Evolutionary conservation across 192 early-diverging fungal genomes (phyloP), one percentile per base, ranked within the genome.

Genomic region (Coemansia sp.): DNA sequence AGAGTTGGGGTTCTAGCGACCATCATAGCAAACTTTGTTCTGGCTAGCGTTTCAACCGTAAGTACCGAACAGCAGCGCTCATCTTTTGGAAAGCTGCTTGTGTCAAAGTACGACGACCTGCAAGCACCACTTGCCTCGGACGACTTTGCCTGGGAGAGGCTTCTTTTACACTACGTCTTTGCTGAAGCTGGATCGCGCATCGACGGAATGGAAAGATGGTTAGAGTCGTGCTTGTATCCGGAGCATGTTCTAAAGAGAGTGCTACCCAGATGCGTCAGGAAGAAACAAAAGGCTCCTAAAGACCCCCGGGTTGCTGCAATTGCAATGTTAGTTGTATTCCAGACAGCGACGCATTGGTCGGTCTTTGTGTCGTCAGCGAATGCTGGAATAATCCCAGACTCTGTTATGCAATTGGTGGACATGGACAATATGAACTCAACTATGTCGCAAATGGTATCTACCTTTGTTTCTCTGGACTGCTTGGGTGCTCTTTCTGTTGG

Each of bases 11-110:
- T 75, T 22, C 48, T 75, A 32, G 71, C 68, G 14, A 70, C 56
- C 11, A 57, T 70, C 4, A n/a, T 51, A 14, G 70, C 79, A 16
- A 70, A 69, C 46, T 67, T 81, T 65, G 67, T 76, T 25, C 45
- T 72, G 37, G 60, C 79, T 13, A 72, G 70, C 10, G 68, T 64
- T 1, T 22, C 74, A 0, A 68, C 71, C 0, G 68, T 67, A 14
- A 61, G n/a, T 25, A 76, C 79, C n/a, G 79, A 81, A 40, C 70
- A 68, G 11, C 79, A 81, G 68, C 71, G 79, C 41, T 46, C 40
- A 40, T 51, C 61, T 43, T 72, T 67, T 37, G 62, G 46, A 20
- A 37, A 38, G 19, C 7, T 63, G 61, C 64, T 81, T 19, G 45
- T 46, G 4, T 43, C 39, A 7, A 70, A 40, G 12, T 63, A 73